A percentile compares a stretch with the other conserved stretches of the same genome.
Evolutionary conservation across 805 yeast species (phyloP).

Genomic region (Pichia scutulata): DNA sequence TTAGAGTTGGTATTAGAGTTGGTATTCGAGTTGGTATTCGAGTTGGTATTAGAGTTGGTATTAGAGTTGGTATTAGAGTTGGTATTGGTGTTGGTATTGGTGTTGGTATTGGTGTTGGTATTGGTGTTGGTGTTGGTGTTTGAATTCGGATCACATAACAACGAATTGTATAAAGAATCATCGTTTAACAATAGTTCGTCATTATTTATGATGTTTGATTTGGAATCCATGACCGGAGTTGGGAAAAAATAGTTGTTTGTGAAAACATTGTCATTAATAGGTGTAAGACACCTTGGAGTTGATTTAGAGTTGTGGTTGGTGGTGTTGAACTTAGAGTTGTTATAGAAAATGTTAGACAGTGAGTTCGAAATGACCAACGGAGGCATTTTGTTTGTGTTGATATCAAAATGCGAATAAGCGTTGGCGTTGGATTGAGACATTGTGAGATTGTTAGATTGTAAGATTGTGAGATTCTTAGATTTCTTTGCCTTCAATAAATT

Average conservation of each 20-base stretch:
- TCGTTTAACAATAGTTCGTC: neutral
- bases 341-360: constrained; percentile 1
- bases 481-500: no score
- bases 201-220: neutral
- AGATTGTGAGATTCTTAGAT: no score
- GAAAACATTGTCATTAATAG: neutral
- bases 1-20: no score
- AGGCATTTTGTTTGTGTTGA: neutral
- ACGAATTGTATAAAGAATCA: neutral
- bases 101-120: no score
- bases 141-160: neutral
- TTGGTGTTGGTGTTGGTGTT: neutral
- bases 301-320: neutral
- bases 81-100: no score
- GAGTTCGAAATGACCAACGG: neutral
- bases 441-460: no score
- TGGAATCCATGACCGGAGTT: neutral
- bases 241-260: neutral
- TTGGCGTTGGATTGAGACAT: neutral
- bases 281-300: constrained; percentile 2
- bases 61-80: no score
- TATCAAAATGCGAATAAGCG: neutral
- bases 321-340: neutral
- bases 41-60: no score
- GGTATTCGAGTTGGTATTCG: no score